Evolutionary conservation across 148 eudicot genomes (phyloP).

Genomic region (Vaccinium darrowii): DNA sequence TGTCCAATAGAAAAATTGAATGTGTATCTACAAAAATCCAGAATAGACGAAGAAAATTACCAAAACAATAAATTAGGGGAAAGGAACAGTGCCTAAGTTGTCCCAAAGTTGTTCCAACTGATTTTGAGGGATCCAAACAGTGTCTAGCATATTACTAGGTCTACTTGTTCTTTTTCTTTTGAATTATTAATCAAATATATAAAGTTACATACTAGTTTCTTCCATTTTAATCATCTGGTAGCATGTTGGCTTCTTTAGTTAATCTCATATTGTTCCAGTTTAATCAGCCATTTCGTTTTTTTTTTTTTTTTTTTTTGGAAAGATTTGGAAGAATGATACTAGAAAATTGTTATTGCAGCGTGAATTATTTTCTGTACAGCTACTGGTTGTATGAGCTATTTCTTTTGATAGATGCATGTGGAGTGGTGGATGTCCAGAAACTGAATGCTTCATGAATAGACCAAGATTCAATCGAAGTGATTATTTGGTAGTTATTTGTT

Average conservation of each 20-base stretch:
- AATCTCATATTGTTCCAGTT: neutral
- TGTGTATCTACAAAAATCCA: too few species aligned
- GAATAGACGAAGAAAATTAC: too few species aligned
- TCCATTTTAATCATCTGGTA: conserved; percentile 1
- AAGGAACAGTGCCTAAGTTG: neutral
- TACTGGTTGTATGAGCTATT: neutral
- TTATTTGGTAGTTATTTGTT: neutral
- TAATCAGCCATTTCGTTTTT: neutral
- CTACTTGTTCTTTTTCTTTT: neutral
- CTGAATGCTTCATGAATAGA: neutral
- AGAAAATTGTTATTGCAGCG: neutral
- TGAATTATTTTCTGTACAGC: neutral
- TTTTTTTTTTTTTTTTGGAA: neutral
- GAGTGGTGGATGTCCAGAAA: neutral
- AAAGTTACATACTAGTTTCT: neutral
- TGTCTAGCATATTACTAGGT: neutral
- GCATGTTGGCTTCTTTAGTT: neutral
- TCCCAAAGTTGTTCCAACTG: neutral
- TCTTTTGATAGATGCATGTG: neutral
- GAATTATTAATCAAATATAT: neutral
- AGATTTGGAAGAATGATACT: neutral
- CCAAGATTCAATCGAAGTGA: neutral
- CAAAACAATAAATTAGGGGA: neutral
- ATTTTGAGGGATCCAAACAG: conserved; percentile 1
- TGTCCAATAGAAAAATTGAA: too few species aligned